These are phyloP conservation scores for Pyrenula massariospora DNA, from an alignment of 495 filamentous ascomycete genomes.

Conservation along the genomic window DNA sequence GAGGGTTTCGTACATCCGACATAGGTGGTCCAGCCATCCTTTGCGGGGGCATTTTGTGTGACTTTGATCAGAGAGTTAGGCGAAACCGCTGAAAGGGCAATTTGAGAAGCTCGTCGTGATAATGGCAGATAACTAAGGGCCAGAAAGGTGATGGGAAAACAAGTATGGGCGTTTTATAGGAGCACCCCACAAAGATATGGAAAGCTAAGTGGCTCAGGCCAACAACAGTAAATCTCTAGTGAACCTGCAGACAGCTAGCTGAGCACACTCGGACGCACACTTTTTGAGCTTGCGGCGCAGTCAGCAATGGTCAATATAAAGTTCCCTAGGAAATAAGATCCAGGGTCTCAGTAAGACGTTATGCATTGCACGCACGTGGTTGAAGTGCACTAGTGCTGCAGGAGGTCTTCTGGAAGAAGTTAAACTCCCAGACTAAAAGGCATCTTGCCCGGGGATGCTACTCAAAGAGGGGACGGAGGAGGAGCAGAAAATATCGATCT, in stretches of 20 bases:
- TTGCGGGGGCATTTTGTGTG: too few species aligned
- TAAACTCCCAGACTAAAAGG: not conserved
- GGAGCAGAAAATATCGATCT: not conserved
- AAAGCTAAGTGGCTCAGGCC: too few species aligned
- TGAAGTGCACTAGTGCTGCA: not conserved
- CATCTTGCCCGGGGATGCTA: not conserved
- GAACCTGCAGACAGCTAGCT: too few species aligned
- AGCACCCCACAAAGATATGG: too few species aligned
- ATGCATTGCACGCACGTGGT: not conserved
- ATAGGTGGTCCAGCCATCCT: not conserved
- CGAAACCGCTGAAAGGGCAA: too few species aligned
- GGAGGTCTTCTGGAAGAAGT: not conserved
- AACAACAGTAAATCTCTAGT: too few species aligned
- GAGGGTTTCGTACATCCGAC: not conserved
- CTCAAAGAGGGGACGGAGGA: not conserved
- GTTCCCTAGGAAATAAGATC: not conserved
- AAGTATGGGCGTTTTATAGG: too few species aligned
- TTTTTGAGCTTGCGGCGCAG: not conserved
- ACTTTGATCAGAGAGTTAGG: too few species aligned
- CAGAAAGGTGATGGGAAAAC: too few species aligned
- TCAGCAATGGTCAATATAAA: not conserved
- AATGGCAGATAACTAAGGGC: too few species aligned
- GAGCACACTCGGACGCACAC: too few species aligned
- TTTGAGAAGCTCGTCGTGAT: too few species aligned
- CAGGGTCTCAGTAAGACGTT: not conserved